Conservation (phyloP, 495 filamentous ascomycete genomes). For the Cercophora newfieldiana region DNA sequence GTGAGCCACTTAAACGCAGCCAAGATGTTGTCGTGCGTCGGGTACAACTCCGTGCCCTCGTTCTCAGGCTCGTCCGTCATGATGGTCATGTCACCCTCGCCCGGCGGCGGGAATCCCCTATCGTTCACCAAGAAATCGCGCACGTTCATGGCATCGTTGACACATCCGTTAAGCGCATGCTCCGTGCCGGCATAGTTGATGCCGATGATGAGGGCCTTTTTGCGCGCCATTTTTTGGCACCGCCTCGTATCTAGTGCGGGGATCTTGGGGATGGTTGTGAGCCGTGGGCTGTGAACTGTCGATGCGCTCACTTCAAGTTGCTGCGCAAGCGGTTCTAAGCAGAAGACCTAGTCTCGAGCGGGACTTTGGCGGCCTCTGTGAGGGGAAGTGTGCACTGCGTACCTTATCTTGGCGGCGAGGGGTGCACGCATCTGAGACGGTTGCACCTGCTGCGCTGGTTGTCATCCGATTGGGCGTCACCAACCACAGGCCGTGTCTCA, state of each 20-base stretch:
- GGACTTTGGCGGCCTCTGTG: neutral
- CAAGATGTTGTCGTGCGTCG: conserved; percentile 57
- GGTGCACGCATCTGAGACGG: neutral
- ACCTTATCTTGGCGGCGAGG: neutral
- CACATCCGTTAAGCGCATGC: conserved; percentile 55
- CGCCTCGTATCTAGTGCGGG: neutral
- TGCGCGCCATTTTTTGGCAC: conserved; percentile 33
- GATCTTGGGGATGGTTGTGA: too few relatives aligned
- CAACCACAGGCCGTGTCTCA: neutral
- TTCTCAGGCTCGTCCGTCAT: conserved; percentile 53
- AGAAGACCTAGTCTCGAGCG: neutral
- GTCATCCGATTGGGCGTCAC: neutral
- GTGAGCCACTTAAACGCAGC: conserved; percentile 59
- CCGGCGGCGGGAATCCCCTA: conserved; percentile 49
- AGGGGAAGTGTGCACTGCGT: neutral
- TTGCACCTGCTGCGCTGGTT: neutral
- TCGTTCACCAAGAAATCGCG: conserved; percentile 45
- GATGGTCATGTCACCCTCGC: conserved; percentile 52
- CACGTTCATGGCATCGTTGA: conserved; percentile 57
- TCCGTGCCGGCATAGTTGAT: conserved; percentile 61
- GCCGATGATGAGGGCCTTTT: conserved; percentile 60
- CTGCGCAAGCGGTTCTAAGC: neutral
- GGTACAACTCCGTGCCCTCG: conserved; percentile 50
- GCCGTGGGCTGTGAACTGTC: neutral
- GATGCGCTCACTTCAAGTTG: neutral